Base-by-base conservation (phyloP, 768 basidiomycete genomes). In the Lepiota subincarnata region DNA sequence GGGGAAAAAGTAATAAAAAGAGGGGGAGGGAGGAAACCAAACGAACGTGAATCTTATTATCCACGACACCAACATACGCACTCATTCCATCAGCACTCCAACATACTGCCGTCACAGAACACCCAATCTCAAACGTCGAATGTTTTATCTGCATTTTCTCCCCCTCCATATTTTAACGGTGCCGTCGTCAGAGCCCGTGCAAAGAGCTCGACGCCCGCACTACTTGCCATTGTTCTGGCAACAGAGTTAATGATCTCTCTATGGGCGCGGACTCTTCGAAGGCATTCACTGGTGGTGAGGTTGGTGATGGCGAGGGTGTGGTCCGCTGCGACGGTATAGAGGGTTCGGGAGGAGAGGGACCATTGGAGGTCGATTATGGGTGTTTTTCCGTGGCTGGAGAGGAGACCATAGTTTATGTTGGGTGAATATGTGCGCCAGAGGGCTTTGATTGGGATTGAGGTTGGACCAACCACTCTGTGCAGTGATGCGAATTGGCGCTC, bases 41-140 rank as follows among this genome's bases (percentile, higher is more conserved):
- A 78, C 88, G 59, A 63, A 96, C 94, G 66, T 98, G 94, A 56
- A 99, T 87, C 67, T 93, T 92, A 60, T 99, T 99, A 70, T 99
- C 96, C 62, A 98, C 68, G 12, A 90, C 93, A 3, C 87, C 95
- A n/a, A 92, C 81, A 59, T 92, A 99, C 31, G 96, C 78, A 55
- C 82, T 87, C 55, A 88, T 79, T 1, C 92, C 97, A 64, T 99
- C 97, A 16, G 83, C 83, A 66, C 89, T 88, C 94, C 90, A 98
- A 60, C 86, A 87, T 0, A 95, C 95, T 1, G 87, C 78, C 12
- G 96, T 99, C 26, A 93, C 89, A 0, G 97, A 95, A 64, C 89
- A 93, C 4, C 91, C 91, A 14, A 92, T 59, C 50, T 92, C 87
- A 58, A 94, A 89, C 43, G 86, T 84, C 10, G 86, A 85, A 76